A percentile compares a stretch with the other conserved stretches of the same genome.
phyloP scores from a whole-genome alignment of 2,329 filamentous ascomycete genomes.

The Colletotrichum euphorbiae region DNA sequence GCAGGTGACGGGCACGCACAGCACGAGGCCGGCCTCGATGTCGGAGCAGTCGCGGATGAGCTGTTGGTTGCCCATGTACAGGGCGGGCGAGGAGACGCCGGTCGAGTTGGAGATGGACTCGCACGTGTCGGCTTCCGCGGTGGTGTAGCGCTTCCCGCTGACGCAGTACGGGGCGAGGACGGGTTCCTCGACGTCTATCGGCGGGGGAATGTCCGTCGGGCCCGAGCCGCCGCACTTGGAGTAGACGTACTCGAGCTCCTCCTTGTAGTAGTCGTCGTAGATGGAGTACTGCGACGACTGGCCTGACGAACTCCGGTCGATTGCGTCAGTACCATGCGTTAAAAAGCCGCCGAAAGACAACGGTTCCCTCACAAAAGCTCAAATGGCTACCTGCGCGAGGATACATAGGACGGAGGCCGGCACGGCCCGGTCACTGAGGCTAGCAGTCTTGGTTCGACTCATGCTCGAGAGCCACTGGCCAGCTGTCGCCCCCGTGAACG shows the following conservation, averaged over 20 bases:
- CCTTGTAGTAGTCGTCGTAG: constrained; percentile 40
- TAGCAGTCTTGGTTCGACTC: no score
- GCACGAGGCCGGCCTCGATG: neutral
- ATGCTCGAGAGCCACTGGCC: no score
- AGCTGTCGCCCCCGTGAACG: no score
- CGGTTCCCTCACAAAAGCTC: no score
- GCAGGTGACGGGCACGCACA: neutral
- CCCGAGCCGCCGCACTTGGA: neutral
- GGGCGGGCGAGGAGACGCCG: neutral
- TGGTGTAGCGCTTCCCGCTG: constrained; percentile 11
- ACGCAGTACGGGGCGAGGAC: no score
- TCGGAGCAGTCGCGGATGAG: neutral
- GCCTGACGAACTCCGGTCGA: no score
- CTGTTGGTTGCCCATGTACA: neutral
- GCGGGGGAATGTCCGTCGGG: neutral
- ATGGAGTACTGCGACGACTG: constrained; percentile 41
- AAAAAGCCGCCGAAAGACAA: no score
- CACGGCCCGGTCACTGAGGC: no score
- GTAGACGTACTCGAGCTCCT: neutral
- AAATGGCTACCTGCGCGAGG: no score
- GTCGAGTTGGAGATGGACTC: neutral
- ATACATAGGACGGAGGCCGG: no score
- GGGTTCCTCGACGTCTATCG: no score
- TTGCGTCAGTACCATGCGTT: constrained; percentile 45
- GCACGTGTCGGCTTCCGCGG: constrained; percentile 11